A percentile compares a stretch with the other conserved stretches of the same genome.
Evolutionary conservation across 1,284 basidiomycete species (phyloP).

Genomic region (Moesziomyces parantarcticus): DNA sequence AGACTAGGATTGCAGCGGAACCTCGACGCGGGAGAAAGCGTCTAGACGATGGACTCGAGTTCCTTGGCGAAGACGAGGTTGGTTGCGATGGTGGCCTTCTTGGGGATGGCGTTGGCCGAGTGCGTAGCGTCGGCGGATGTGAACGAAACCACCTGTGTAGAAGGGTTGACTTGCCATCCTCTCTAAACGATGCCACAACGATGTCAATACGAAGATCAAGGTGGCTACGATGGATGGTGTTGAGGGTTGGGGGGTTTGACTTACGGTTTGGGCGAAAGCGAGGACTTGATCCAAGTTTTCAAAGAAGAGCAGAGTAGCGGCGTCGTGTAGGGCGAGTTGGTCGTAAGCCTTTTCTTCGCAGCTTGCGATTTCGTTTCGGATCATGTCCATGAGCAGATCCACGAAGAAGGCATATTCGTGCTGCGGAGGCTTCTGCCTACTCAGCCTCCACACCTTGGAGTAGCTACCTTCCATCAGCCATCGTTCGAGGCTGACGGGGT

Average conservation of each 20-base stretch:
- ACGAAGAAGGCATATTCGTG: constrained; percentile 92
- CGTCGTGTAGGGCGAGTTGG: constrained; percentile 85
- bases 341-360: constrained; percentile 92
- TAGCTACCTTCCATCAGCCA: constrained; percentile 99
- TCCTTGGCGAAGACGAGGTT: constrained; percentile 67
- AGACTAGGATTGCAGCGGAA: background rate
- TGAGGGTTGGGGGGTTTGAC: constrained; percentile 9
- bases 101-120: constrained; percentile 50
- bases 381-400: constrained; percentile 90
- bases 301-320: constrained; percentile 88
- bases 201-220: background rate
- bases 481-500: constrained; percentile 74
- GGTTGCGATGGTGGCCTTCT: constrained; percentile 61
- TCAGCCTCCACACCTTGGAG: constrained; percentile 94
- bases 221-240: background rate
- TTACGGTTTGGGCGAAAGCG: constrained; percentile 77
- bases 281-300: constrained; percentile 80
- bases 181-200: constrained; percentile 46
- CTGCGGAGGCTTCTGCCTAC: constrained; percentile 75
- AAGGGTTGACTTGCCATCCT: constrained; percentile 68
- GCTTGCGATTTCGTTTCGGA: constrained; percentile 90
- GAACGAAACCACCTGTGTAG: constrained; percentile 66
- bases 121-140: constrained; percentile 34
- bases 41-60: constrained; percentile 65
- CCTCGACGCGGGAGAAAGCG: background rate